Evolutionary conservation across 345 rosid genomes (phyloP).

Genomic region (Geranium rotundifolium): DNA sequence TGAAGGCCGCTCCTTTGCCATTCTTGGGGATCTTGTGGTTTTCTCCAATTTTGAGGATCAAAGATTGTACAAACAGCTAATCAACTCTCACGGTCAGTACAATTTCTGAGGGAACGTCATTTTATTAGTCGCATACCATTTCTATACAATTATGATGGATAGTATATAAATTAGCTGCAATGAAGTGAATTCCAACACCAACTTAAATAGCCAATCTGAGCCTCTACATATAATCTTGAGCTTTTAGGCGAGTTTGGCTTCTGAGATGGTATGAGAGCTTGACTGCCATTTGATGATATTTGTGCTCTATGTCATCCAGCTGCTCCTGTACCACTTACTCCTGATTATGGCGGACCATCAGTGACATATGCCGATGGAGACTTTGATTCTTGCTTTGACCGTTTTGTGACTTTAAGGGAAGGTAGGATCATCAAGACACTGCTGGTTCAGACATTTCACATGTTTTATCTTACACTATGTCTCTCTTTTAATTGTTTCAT

Average conservation of each 20-base stretch:
- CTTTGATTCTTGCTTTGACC: constrained; percentile 52
- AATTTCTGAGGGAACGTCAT: no score
- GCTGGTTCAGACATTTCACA: background rate
- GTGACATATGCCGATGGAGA: constrained; percentile 83
- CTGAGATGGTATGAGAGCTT: background rate
- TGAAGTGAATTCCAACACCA: no score
- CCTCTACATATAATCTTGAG: background rate
- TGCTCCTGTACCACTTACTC: constrained; percentile 61
- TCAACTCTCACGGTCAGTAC: constrained; percentile 30
- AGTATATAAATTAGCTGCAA: no score
- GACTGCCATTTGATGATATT: constrained; percentile 6
- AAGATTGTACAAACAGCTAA: constrained; percentile 54
- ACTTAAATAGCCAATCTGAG: no score
- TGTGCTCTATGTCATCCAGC: constrained; percentile 21
- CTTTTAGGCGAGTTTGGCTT: background rate
- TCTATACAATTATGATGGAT: no score
- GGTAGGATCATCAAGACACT: constrained; percentile 25
- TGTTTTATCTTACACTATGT: background rate
- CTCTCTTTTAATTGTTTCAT: background rate
- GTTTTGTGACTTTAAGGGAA: constrained; percentile 73
- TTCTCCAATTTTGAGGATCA: constrained; percentile 89
- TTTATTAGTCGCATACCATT: no score
- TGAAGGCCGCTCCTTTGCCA: constrained; percentile 79
- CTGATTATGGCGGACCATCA: constrained; percentile 54
- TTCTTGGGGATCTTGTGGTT: constrained; percentile 42